These are phyloP conservation scores for Byssoonygena ceratinophila DNA, from an alignment of 2,329 filamentous ascomycete species.

Conservation along the genomic window DNA sequence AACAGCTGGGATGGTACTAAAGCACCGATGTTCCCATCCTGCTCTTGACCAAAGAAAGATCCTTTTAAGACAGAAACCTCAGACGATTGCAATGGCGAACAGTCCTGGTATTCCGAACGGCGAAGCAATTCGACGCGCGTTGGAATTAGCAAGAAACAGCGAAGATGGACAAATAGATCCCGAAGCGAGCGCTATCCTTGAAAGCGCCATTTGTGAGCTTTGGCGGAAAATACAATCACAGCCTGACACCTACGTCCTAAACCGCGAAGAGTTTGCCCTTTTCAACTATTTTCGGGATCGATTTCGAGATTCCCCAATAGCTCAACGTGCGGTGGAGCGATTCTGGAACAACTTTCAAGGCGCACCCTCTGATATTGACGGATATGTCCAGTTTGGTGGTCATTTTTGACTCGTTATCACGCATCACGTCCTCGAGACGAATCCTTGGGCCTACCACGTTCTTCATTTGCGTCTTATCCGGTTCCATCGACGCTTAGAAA, in stretches of 20 bases:
- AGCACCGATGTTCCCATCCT: neutral
- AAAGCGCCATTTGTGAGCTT: conserved; percentile 51
- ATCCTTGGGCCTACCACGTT: neutral
- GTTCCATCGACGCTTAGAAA: neutral
- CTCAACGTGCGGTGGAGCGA: conserved; percentile 44
- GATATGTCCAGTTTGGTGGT: conserved; percentile 13
- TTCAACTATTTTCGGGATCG: conserved; percentile 74
- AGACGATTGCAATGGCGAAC: conserved; percentile 27
- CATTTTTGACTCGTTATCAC: neutral
- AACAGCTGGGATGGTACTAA: conserved; percentile 1
- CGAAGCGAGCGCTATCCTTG: conserved; percentile 53
- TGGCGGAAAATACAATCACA: conserved; percentile 57
- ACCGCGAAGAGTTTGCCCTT: conserved; percentile 65
- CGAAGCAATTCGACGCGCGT: conserved; percentile 52
- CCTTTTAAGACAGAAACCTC: neutral
- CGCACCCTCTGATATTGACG: conserved; percentile 20
- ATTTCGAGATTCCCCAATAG: conserved; percentile 45
- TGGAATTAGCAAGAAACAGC: conserved; percentile 66
- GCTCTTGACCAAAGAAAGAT: neutral
- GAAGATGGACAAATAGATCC: conserved; percentile 56
- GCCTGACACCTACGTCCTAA: conserved; percentile 61
- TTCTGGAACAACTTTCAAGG: conserved; percentile 44
- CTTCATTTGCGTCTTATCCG: neutral
- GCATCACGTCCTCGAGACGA: neutral
- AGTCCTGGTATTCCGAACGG: conserved; percentile 24